A percentile compares a stretch with the other conserved stretches of the same genome.
Conservation (phyloP, 2,329 filamentous ascomycete genomes). For the Epichloe brachyelytri region DNA sequence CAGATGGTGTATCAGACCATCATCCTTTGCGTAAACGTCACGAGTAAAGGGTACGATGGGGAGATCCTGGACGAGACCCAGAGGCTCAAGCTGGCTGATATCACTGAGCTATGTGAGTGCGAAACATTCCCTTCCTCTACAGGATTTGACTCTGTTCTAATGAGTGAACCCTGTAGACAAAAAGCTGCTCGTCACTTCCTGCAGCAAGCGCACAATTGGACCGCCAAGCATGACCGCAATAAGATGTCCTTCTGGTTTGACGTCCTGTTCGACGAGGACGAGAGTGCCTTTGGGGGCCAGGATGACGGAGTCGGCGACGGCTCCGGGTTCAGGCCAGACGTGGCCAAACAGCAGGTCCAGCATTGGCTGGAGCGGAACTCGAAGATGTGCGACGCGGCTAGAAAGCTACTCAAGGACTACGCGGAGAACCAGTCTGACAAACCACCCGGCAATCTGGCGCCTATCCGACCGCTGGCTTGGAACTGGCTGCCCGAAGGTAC, state of each 20-base stretch:
- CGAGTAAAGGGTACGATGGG: slow-evolving; percentile 53
- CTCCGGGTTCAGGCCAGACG: slow-evolving; percentile 39
- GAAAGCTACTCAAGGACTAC: slow-evolving; percentile 41
- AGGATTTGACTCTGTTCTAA: background rate
- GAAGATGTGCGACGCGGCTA: slow-evolving; percentile 42
- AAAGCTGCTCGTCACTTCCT: slow-evolving; percentile 53
- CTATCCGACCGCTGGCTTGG: slow-evolving; percentile 39
- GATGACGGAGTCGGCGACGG: slow-evolving; percentile 40
- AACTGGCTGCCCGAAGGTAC: slow-evolving; percentile 38
- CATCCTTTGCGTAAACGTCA: slow-evolving; percentile 52
- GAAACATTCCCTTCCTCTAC: background rate
- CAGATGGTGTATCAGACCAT: slow-evolving; percentile 54
- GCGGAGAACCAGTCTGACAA: slow-evolving; percentile 34
- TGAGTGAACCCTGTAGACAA: slow-evolving; percentile 35
- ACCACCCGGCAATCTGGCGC: slow-evolving; percentile 35
- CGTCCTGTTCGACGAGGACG: slow-evolving; percentile 49
- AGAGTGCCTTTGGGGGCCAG: slow-evolving; percentile 31
- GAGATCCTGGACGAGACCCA: slow-evolving; percentile 47
- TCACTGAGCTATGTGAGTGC: slow-evolving; percentile 48
- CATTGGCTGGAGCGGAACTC: slow-evolving; percentile 52
- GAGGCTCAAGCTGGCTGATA: slow-evolving; percentile 44
- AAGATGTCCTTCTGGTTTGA: slow-evolving; percentile 60
- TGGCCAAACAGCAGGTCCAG: slow-evolving; percentile 46
- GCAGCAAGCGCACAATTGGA: slow-evolving; percentile 58
- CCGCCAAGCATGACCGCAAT: slow-evolving; percentile 54